Evolutionary conservation across 2,329 filamentous ascomycete genomes (phyloP), one percentile per base, ranked within the genome.

Genomic region (Chrysoporthe austroafricana): DNA sequence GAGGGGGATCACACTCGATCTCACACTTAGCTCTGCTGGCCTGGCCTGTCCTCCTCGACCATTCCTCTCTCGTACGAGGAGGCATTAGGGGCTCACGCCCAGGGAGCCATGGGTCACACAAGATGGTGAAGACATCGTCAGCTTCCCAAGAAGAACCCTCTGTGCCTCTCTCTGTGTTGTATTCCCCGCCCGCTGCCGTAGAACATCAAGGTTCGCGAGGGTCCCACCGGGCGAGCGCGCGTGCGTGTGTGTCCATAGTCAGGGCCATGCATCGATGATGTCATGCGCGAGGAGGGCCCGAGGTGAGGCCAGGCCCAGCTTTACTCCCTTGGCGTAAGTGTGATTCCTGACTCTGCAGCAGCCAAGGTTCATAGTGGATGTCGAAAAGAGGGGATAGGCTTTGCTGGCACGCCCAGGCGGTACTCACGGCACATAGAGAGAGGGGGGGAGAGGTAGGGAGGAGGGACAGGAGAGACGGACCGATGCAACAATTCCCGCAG

Each of bases 201-300:
- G 26, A 26, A 26, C 26, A 26, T 26, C 26, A 26, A 26, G 26
- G 26, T 26, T 26, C 26, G 26, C 26, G 26, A 26, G 26, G 26
- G 26, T 26, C 26, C 26, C 44, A 46, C 18, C 8, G 44, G 18
- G 18, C 18, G 13, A 2, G 4, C 4, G 44, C 18, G 14, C 4
- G 14, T 4, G 18, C 44, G 36, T 9, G 36, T 48, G 26, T 21
- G 4, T 48, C 8, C 18, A 5, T 11, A 34, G 34, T 34, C 7
- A 57, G 16, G 18, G 7, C 16, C 54, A 57, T 39, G 54, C 54
- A 57, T 57, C 34, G 18, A 57, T 57, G 54, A 57, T 57, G 54
- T 57, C 54, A 57, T 57, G 7, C 11, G 14, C 54, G 18, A 57
- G 54, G 2, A 57, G 34, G 16, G 13, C 36, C 54, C 34, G 7